These are phyloP conservation scores for Podospora didyma DNA, from an alignment of 495 filamentous ascomycete genomes.

Conservation along the genomic window DNA sequence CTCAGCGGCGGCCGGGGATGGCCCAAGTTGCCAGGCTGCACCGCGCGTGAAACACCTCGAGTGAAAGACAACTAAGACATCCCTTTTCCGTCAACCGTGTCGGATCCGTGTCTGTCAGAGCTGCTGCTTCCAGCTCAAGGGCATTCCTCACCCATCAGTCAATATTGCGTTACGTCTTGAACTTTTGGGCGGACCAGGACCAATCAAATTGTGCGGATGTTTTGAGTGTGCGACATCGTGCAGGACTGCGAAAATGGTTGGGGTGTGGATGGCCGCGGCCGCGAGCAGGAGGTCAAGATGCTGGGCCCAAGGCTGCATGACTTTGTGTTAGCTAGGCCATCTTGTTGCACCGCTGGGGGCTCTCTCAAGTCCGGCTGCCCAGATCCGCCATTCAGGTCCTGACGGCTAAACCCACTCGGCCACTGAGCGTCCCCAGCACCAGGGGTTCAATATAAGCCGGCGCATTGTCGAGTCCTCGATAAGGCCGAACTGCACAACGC, in stretches of 20 bases:
- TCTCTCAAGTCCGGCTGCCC: conserved; percentile 1
- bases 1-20: conserved; percentile 3
- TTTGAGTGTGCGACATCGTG: conserved; percentile 17
- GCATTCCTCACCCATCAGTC: neutral
- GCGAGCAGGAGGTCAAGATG: conserved; percentile 3
- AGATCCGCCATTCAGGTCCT: conserved; percentile 3
- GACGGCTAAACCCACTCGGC: conserved; percentile 15
- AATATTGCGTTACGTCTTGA: conserved; percentile 9
- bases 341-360: neutral
- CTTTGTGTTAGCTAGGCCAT: conserved; percentile 6
- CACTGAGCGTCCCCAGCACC: conserved; percentile 6
- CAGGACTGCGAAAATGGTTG: conserved; percentile 1
- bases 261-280: conserved; percentile 1
- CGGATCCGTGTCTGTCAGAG: conserved; percentile 2
- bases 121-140: conserved; percentile 6
- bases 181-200: neutral
- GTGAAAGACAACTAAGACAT: neutral
- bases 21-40: conserved; percentile 1
- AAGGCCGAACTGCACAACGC: conserved; percentile 7
- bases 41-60: conserved; percentile 1
- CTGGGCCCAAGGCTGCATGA: conserved; percentile 1
- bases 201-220: conserved; percentile 15
- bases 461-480: conserved; percentile 14
- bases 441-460: conserved; percentile 9
- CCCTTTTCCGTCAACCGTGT: neutral